phyloP scores from a whole-genome alignment of 2,329 filamentous ascomycete genomes.

The Acarospora socialis region DNA sequence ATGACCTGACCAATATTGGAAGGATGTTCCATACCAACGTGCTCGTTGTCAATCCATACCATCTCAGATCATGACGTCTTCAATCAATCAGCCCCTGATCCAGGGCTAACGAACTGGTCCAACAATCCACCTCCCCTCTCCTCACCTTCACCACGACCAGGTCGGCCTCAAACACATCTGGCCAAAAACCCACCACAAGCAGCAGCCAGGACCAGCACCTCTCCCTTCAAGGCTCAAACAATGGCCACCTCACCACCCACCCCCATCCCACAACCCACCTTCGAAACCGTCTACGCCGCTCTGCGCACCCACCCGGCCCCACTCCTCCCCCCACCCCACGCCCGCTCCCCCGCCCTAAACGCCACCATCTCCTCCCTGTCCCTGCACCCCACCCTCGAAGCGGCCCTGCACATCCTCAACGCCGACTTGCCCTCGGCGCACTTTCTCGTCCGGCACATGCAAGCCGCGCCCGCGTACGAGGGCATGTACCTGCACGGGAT shows the following conservation, averaged over 20 bases:
- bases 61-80: too few species aligned
- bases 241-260: constrained; percentile 2
- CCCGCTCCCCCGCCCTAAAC: constrained; percentile 13
- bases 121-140: too few species aligned
- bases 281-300: constrained; percentile 18
- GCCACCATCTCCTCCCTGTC: constrained; percentile 19
- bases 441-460: constrained; percentile 39
- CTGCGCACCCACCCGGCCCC: constrained; percentile 18
- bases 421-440: constrained; percentile 36
- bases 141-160: too few species aligned
- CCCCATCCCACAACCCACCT: constrained; percentile 12
- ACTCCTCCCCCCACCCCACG: constrained; percentile 17
- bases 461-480: constrained; percentile 33
- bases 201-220: too few species aligned
- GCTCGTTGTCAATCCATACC: too few species aligned
- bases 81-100: too few species aligned
- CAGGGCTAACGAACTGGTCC: too few species aligned
- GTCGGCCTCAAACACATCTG: too few species aligned
- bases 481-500: constrained; percentile 39
- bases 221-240: too few species aligned
- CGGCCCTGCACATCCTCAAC: constrained; percentile 38
- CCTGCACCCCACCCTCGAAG: constrained; percentile 36
- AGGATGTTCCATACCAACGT: too few species aligned
- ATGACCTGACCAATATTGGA: too few species aligned
- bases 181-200: too few species aligned